Conservation (phyloP, 2,329 filamentous ascomycete species). For the Periconia macrospinosa region DNA sequence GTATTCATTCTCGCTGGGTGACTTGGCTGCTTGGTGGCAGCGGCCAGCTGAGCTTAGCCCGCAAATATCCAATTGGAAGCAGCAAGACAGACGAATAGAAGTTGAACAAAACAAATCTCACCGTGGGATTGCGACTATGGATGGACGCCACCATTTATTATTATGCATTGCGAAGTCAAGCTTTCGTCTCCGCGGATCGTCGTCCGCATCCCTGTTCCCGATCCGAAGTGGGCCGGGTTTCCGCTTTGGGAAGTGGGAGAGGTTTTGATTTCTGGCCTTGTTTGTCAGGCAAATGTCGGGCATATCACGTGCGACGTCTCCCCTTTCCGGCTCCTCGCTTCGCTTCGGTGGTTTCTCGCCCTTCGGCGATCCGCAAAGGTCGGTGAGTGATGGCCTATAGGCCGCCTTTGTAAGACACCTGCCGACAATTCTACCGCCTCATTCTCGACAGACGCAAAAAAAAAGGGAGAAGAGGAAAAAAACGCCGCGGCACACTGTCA, state of each 20-base stretch:
- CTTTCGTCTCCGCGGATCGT: background rate
- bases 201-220: background rate
- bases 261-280: too few relatives aligned
- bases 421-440: background rate
- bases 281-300: too few relatives aligned
- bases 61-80: background rate
- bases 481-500: too few relatives aligned
- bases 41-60: background rate
- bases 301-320: too few relatives aligned
- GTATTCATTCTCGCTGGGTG: too few relatives aligned
- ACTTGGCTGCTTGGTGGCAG: too few relatives aligned
- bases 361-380: background rate
- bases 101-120: background rate
- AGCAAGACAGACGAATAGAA: background rate
- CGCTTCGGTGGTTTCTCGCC: too few relatives aligned
- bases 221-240: too few relatives aligned
- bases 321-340: too few relatives aligned
- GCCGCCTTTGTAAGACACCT: background rate
- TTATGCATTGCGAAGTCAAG: background rate
- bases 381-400: background rate
- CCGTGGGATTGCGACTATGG: background rate
- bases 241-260: too few relatives aligned
- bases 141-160: background rate
- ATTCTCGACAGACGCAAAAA: background rate
- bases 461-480: too few relatives aligned